A percentile compares a stretch with the other conserved stretches of the same genome.
These are phyloP conservation scores for Fusarium papillatum DNA, from an alignment of 2,329 filamentous ascomycete species.

Conservation along the genomic window DNA sequence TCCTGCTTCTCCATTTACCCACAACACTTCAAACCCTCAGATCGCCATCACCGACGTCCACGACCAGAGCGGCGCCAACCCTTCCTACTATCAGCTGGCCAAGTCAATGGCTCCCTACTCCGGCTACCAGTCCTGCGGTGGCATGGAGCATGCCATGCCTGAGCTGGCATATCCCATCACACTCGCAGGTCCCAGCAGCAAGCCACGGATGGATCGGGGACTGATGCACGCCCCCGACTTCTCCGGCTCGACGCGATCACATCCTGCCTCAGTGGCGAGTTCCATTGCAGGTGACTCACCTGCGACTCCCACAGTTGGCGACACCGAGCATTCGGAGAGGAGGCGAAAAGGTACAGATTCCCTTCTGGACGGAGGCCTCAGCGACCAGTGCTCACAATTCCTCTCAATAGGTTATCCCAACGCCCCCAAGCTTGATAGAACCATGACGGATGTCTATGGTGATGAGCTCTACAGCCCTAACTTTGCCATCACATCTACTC, in stretches of 20 bases:
- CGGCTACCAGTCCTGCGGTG: slow-evolving; percentile 53
- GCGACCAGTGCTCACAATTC: slow-evolving; percentile 69
- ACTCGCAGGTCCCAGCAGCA: slow-evolving; percentile 52
- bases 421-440: slow-evolving; percentile 84
- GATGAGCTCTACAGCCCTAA: slow-evolving; percentile 88
- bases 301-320: slow-evolving; percentile 66
- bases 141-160: slow-evolving; percentile 52
- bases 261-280: slow-evolving; percentile 69
- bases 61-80: slow-evolving; percentile 53
- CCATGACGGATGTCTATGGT: slow-evolving; percentile 86
- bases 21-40: slow-evolving; percentile 69
- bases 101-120: slow-evolving; percentile 61
- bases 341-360: slow-evolving; percentile 66
- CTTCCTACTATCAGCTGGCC: slow-evolving; percentile 61
- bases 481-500: slow-evolving; percentile 70
- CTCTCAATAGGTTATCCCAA: slow-evolving; percentile 62
- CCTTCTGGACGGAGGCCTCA: slow-evolving; percentile 2
- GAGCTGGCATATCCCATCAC: slow-evolving; percentile 57
- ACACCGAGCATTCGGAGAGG: slow-evolving; percentile 63
- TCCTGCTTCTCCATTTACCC: slow-evolving; percentile 70
- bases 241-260: slow-evolving; percentile 57
- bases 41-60: slow-evolving; percentile 66
- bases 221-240: slow-evolving; percentile 63
- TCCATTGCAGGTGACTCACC: slow-evolving; percentile 71
- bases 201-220: slow-evolving; percentile 55